Evolutionary conservation across 257 asterid species (phyloP).

Genomic region (Nicotiana knightiana): DNA sequence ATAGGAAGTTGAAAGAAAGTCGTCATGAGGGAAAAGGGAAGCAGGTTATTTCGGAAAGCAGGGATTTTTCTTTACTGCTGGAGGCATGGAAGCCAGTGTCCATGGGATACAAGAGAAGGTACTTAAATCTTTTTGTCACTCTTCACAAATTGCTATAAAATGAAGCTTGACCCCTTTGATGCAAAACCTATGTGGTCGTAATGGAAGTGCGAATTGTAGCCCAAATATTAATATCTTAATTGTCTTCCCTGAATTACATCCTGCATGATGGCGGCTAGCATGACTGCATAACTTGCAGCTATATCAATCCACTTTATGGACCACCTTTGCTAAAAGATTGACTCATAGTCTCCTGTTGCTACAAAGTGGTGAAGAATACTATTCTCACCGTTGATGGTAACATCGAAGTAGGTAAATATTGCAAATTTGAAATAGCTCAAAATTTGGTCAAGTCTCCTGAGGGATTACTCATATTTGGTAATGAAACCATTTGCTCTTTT

Average conservation of each 20-base stretch:
- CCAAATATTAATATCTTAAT: neutral
- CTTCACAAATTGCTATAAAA: neutral
- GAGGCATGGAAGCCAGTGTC: slow-evolving; percentile 95
- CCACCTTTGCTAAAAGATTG: neutral
- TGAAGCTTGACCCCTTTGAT: neutral
- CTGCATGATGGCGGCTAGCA: neutral
- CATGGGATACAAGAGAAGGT: slow-evolving; percentile 91
- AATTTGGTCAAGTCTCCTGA: neutral
- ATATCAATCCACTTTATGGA: neutral
- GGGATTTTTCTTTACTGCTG: slow-evolving; percentile 40
- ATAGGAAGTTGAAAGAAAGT: slow-evolving; percentile 62
- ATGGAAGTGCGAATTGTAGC: neutral
- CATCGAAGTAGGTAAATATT: neutral
- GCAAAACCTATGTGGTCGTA: neutral
- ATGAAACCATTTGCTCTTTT: neutral
- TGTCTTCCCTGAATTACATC: neutral
- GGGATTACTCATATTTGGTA: neutral
- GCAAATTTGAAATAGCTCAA: neutral
- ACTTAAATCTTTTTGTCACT: slow-evolving; percentile 10
- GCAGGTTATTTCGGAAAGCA: slow-evolving; percentile 12
- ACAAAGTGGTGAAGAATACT: neutral
- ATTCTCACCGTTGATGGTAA: neutral
- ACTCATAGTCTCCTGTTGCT: neutral
- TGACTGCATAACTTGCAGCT: neutral
- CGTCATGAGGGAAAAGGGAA: slow-evolving; percentile 30